Evolutionary conservation across 2,329 filamentous ascomycete species (phyloP).

Genomic region (Aureobasidium melanogenum): DNA sequence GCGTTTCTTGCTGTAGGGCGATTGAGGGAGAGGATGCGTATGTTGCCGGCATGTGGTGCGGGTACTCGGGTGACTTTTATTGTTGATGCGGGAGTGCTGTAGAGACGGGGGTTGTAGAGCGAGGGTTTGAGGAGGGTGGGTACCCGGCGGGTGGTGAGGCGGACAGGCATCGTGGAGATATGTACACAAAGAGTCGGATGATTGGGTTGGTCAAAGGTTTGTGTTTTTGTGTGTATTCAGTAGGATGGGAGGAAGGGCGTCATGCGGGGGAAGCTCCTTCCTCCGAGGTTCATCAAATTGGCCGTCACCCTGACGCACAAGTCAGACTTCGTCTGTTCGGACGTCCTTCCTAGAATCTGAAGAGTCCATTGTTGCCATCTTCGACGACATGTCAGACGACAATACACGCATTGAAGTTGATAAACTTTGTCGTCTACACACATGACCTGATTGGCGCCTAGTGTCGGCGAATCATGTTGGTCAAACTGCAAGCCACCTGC

Average conservation of each 20-base stretch:
- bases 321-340: not conserved
- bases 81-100: slow-evolving; percentile 19
- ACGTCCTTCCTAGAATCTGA: too few relatives aligned
- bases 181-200: too few relatives aligned
- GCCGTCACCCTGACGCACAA: not conserved
- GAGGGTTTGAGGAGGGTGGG: not conserved
- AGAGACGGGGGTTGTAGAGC: not conserved
- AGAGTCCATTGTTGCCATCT: not conserved
- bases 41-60: slow-evolving; percentile 70
- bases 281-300: not conserved
- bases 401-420: not conserved
- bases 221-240: not conserved
- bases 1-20: slow-evolving; percentile 80
- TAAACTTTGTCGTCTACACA: not conserved
- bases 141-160: not conserved
- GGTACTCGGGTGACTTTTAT: slow-evolving; percentile 67
- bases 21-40: slow-evolving; percentile 82
- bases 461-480: not conserved
- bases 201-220: not conserved
- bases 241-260: not conserved
- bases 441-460: not conserved
- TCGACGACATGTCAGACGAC: not conserved
- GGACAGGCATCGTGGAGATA: not conserved
- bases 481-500: not conserved
- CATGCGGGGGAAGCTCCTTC: slow-evolving; percentile 11